Base-by-base conservation (phyloP, 2,329 filamentous ascomycete genomes). In the Metarhizium album region DNA sequence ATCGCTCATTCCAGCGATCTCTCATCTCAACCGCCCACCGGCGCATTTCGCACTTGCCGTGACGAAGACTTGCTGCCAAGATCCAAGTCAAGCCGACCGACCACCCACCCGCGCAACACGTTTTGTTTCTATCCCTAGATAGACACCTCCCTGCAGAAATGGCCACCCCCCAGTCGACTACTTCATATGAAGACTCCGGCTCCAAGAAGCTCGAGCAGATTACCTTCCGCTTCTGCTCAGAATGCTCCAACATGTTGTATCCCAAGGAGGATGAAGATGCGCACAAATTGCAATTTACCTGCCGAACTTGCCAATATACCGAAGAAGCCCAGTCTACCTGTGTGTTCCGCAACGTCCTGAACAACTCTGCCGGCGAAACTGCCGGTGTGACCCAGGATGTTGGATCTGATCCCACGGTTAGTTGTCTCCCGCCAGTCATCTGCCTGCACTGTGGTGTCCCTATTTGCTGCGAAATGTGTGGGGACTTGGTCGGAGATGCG, bases 221-320 rank as follows among this genome's bases (percentile, higher is more conserved):
- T 69, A 90, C 88, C 46, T 98, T 97, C 71, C 86, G 88, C 64
- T 98, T 98, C 78, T 98, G 93, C 75, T 90, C 89, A 61, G 93
- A 98, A 78, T 98, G 93, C 74, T 95, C 90, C 62, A 98, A 98
- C 76, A 87, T 98, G 80, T 78, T 98, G 50, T 97, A 97, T 65
- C 93, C 93, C 47, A 93, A 94, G 71, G 94, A 98, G 75, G 90
- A 98, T 70, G 83, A 85, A 55, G 76, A 84, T 54, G 83, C 82
- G 55, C 87, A 87, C 73, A 84, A 83, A 62, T 83, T 98, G 59
- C 86, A 95, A 74, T 98, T 94, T 71, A 90, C 88, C 57, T 98
- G 93, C 76, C 87, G 91, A 61, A 96, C 90, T 52, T 98, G 93
- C 74, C 84, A 90, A 65, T 95, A 89, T 72, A 87, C 85, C 61